Evolutionary conservation across 768 basidiomycete species (phyloP).

Genomic region (Boletus coccyginus): DNA sequence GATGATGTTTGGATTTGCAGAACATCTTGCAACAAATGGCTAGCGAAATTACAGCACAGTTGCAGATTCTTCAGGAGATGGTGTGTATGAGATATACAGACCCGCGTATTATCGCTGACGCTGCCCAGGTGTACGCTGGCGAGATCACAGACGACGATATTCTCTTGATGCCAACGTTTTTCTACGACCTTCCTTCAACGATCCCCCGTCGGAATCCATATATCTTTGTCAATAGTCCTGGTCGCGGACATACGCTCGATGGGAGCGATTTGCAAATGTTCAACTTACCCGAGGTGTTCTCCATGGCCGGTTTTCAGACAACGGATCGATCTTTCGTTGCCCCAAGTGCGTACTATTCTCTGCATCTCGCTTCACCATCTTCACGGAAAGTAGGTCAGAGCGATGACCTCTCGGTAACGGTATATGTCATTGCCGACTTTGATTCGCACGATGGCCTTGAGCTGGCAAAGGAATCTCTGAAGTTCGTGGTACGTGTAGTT

Average conservation of each 20-base stretch:
- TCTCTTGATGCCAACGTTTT: constrained; percentile 64
- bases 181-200: constrained; percentile 85
- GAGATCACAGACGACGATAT: constrained; percentile 51
- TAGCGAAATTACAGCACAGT: constrained; percentile 51
- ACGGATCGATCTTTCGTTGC: constrained; percentile 55
- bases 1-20: constrained; percentile 7
- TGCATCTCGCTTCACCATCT: not conserved
- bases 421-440: constrained; percentile 76
- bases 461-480: constrained; percentile 64
- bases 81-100: constrained; percentile 35
- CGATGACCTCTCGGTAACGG: constrained; percentile 39
- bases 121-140: constrained; percentile 49
- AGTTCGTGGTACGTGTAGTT: constrained; percentile 52
- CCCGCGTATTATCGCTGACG: not conserved
- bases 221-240: constrained; percentile 54
- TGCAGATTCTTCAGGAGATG: constrained; percentile 72
- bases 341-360: constrained; percentile 44
- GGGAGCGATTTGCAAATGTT: constrained; percentile 20
- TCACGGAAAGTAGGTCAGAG: constrained; percentile 15
- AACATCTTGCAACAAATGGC: constrained; percentile 27
- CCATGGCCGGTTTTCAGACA: constrained; percentile 38
- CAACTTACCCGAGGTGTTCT: constrained; percentile 30
- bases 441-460: constrained; percentile 56
- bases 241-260: constrained; percentile 9
- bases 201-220: constrained; percentile 69